Evolutionary conservation across 495 filamentous ascomycete genomes (phyloP), one percentile per base, ranked within the genome.

Genomic region (Aeminium ludgeri): DNA sequence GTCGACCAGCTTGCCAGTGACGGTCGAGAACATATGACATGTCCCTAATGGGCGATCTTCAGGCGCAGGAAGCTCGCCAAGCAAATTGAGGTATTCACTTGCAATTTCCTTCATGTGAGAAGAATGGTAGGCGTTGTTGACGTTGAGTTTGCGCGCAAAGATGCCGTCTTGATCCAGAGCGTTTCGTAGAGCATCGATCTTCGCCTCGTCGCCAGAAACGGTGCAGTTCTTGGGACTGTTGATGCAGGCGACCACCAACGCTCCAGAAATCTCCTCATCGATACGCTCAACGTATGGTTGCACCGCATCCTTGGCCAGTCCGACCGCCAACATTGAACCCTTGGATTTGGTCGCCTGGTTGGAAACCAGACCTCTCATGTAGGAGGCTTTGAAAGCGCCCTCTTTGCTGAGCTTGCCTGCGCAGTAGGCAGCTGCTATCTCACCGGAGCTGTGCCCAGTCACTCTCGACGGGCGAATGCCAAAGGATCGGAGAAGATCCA

Each of bases 391-490:
- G n/a, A 64, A 61, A 0, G 66, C 72, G 53, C 59, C 66, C 47
- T 41, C 46, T 12, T 60, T 52, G 0, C 61, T 61, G 7, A 77
- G 39, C 2, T 54, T 57, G 3, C 64, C 71, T 6, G 69, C 61
- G n/a, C 72, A 70, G 52, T 75, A 79, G 0, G 74, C 73, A 10
- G 73, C 72, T 3, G 63, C 72, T 27, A 80, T 73, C 52, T 80
- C 74, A 1, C 76, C 76, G 0, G 66, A 70, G 0, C 74, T 78
- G 52, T 78, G 74, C 0, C 76, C 73, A 3, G 68, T 54, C 0
- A 76, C 72, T 0, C 59, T 54, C 11, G 34, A 20, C 0, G 57
- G 52, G 3, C 19, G 16, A 23, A 66, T 45, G n/a, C 45, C 53
- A 50, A 54, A 61, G 0, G 40, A 37, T 1, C n/a, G 31, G 2